A percentile compares a stretch with the other conserved stretches of the same genome.
These are phyloP conservation scores for Gaertneriomyces semiglobifer DNA, from an alignment of 192 early-diverging fungal species.

Conservation along the genomic window DNA sequence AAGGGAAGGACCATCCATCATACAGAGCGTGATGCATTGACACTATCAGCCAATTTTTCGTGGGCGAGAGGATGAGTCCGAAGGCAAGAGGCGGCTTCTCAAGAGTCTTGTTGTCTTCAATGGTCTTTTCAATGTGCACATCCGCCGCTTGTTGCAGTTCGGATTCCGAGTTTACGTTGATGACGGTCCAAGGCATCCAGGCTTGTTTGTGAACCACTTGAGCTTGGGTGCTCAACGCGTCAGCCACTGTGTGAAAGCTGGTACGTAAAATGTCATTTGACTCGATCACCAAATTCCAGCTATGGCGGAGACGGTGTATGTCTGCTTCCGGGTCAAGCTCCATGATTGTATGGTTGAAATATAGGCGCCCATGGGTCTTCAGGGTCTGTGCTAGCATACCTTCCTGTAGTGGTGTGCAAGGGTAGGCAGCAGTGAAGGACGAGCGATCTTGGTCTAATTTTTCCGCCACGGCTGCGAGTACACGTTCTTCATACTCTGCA, in stretches of 20 bases:
- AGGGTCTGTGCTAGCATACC: conserved; percentile 24
- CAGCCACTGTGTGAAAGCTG: conserved; percentile 3
- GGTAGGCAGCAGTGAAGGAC: conserved; percentile 6
- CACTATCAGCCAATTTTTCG: conserved; percentile 12
- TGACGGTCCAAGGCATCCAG: conserved; percentile 1
- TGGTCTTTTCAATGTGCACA: not conserved
- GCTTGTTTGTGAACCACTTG: conserved; percentile 11
- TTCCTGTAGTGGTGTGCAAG: conserved; percentile 29
- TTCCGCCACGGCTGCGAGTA: not conserved
- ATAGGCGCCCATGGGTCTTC: not conserved
- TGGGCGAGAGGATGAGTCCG: not conserved
- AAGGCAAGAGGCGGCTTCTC: not conserved
- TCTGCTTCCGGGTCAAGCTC: not conserved
- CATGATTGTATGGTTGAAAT: conserved; percentile 13
- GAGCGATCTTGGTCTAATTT: not conserved
- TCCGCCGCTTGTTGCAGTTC: not conserved
- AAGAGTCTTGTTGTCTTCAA: not conserved
- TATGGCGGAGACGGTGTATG: not conserved
- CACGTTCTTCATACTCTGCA: not conserved
- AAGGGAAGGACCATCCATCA: conserved; percentile 34
- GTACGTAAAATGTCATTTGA: conserved; percentile 22
- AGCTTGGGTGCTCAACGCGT: not conserved
- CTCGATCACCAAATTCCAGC: conserved; percentile 4
- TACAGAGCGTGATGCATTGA: conserved; percentile 36
- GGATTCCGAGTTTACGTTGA: not conserved